These are phyloP conservation scores for Penicillium maclennaniae DNA, from an alignment of 495 filamentous ascomycete genomes.

Conservation along the genomic window DNA sequence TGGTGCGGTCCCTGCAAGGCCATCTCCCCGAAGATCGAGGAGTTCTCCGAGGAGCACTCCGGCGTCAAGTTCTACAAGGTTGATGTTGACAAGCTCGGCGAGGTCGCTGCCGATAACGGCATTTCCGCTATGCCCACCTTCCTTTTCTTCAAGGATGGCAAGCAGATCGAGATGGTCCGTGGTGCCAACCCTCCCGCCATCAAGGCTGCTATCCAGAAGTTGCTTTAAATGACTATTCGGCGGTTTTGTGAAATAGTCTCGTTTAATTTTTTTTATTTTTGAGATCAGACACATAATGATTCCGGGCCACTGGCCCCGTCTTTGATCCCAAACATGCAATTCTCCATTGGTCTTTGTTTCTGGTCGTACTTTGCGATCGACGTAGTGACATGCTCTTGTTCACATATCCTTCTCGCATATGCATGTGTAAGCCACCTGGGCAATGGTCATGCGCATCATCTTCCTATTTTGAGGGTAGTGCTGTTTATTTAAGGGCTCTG, in stretches of 20 bases:
- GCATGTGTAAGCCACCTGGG: no score
- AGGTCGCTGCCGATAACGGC: constrained; percentile 72
- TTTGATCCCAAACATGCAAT: background rate
- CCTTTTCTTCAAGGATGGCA: constrained; percentile 74
- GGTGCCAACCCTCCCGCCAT: constrained; percentile 75
- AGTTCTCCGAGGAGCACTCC: constrained; percentile 54
- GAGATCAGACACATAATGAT: background rate
- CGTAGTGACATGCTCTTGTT: background rate
- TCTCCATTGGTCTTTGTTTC: background rate
- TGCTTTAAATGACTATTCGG: constrained; percentile 15
- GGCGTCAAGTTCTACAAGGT: constrained; percentile 79
- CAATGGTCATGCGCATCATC: no score
- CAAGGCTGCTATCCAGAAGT: constrained; percentile 45
- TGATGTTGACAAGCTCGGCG: constrained; percentile 80
- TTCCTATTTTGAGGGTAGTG: no score
- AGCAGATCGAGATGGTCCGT: constrained; percentile 65
- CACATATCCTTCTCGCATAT: no score
- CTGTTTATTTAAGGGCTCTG: no score
- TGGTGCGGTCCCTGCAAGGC: constrained; percentile 97
- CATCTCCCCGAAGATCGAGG: constrained; percentile 70
- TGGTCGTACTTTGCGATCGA: background rate
- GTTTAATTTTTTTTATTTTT: background rate
- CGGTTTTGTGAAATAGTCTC: background rate
- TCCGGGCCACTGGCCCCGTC: background rate
- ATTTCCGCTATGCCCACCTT: constrained; percentile 98